A percentile compares a stretch with the other conserved stretches of the same genome.
Conservation (phyloP, 129 eudicot genomes). For the Erigeron canadensis region DNA sequence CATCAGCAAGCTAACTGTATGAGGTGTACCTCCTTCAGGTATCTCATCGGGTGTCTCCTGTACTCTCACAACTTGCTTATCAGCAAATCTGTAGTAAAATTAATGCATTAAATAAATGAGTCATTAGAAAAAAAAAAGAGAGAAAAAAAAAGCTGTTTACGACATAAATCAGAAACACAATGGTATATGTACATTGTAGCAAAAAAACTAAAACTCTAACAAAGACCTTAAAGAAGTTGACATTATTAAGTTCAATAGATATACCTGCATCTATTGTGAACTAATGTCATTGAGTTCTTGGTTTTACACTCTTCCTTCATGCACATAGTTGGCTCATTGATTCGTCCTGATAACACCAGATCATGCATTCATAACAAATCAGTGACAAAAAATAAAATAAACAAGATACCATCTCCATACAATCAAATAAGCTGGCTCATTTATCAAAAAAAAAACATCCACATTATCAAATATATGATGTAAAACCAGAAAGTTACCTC, state of each 20-base stretch:
- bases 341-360: constrained; percentile 53
- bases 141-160: not conserved
- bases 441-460: not conserved
- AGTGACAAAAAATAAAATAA: too few species aligned
- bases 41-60: constrained; percentile 98
- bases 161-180: not conserved
- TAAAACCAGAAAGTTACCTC: constrained; percentile 45
- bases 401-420: not conserved
- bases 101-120: not conserved
- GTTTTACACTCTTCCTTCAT: constrained; percentile 83
- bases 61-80: constrained; percentile 91
- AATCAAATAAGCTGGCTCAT: not conserved
- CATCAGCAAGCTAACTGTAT: constrained; percentile 95
- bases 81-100: constrained; percentile 63
- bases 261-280: constrained; percentile 97
- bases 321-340: constrained; percentile 78
- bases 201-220: not conserved
- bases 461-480: not conserved
- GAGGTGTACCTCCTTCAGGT: constrained; percentile 99
- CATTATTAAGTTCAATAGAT: not conserved
- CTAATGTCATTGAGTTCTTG: constrained; percentile 86
- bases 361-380: not conserved
- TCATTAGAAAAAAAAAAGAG: not conserved
- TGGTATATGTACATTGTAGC: not conserved
- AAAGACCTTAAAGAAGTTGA: not conserved